Conservation (phyloP, 345 rosid species). For the Lepidium africanum region DNA sequence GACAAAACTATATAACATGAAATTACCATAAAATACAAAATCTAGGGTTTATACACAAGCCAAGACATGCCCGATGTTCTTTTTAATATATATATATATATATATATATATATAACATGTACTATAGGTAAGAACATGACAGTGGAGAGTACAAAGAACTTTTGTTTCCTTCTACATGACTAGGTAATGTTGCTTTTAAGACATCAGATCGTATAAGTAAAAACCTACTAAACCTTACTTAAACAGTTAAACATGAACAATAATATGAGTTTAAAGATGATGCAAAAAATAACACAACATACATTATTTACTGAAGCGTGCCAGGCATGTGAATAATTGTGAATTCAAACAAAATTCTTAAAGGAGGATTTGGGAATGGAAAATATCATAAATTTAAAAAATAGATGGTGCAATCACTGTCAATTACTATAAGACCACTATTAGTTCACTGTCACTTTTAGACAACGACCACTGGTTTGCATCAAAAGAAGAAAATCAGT, state of each 20-base stretch:
- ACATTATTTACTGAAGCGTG: neutral
- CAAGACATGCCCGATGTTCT: neutral
- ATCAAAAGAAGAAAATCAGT: slow-evolving; percentile 19
- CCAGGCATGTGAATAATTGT: slow-evolving; percentile 3
- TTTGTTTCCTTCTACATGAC: neutral
- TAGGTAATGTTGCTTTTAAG: neutral
- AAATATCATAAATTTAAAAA: neutral
- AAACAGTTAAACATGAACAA: neutral
- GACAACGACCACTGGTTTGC: slow-evolving; percentile 25
- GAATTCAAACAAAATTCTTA: neutral
- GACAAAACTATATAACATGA: neutral
- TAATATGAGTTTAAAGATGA: neutral
- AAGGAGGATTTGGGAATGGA: neutral
- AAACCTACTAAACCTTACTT: neutral
- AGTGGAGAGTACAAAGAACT: neutral
- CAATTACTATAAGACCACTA: slow-evolving; percentile 22
- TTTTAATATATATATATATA: neutral
- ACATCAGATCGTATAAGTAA: neutral
- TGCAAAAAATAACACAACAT: neutral
- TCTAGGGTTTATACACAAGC: slow-evolving; percentile 20
- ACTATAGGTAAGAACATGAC: neutral
- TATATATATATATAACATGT: neutral
- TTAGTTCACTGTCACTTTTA: slow-evolving; percentile 26
- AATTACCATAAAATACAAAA: neutral
- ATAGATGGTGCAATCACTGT: slow-evolving; percentile 23